phyloP scores from a whole-genome alignment of 345 rosid genomes.

The Carallia brachiata region DNA sequence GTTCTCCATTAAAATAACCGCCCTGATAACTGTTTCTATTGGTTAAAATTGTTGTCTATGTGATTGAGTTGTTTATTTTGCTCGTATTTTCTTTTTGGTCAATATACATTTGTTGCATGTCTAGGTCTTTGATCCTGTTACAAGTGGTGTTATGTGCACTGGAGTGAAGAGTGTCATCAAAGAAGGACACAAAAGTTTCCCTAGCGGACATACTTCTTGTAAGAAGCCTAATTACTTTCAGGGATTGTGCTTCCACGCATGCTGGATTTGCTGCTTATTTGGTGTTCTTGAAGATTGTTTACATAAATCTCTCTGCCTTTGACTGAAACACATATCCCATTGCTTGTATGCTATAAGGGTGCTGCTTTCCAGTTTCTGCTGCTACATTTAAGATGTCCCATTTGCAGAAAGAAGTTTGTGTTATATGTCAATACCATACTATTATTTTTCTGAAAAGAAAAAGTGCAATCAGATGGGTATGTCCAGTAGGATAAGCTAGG shows the following conservation, averaged over 20 bases:
- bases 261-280: constrained; percentile 1
- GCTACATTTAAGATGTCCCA: no score
- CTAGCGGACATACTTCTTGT: constrained; percentile 96
- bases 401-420: no score
- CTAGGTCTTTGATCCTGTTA: constrained; percentile 61
- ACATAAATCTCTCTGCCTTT: not conserved
- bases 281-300: constrained; percentile 11
- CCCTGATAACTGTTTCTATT: not conserved
- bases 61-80: not conserved
- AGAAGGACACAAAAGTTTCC: constrained; percentile 96
- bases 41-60: constrained; percentile 1
- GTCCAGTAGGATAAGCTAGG: no score
- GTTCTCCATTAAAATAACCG: constrained; percentile 16
- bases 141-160: constrained; percentile 63
- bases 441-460: no score
- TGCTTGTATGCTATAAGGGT: not conserved
- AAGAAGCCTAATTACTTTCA: constrained; percentile 30
- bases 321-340: not conserved
- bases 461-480: no score
- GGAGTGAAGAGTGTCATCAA: constrained; percentile 65
- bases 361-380: not conserved
- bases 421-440: no score
- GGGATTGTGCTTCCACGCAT: not conserved
- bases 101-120: constrained; percentile 15
- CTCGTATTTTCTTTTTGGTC: constrained; percentile 14